phyloP scores from a whole-genome alignment of 164 flowering plant genomes.

The Akebia trifoliata region DNA sequence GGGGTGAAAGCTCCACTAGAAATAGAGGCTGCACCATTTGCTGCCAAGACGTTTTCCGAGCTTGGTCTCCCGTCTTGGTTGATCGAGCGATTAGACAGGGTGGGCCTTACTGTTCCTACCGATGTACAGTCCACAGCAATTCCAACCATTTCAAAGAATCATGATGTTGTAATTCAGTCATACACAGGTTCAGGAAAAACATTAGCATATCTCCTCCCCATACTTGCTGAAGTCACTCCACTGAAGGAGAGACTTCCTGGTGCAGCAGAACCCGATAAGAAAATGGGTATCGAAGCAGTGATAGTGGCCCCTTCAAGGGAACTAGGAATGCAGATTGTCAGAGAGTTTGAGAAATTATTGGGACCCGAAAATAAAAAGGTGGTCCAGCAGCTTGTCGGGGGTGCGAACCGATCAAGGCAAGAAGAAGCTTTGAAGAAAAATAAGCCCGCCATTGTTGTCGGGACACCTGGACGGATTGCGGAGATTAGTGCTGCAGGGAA shows the following conservation, averaged over 20 bases:
- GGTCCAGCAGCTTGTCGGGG: conserved; percentile 98
- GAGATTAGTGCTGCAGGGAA: conserved; percentile 90
- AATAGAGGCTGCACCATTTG: conserved; percentile 53
- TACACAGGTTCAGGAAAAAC: conserved; percentile 99
- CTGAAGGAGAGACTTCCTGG: conserved; percentile 26
- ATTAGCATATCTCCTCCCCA: conserved; percentile 89
- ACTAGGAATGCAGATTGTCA: conserved; percentile 95
- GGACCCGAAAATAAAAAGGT: conserved; percentile 63
- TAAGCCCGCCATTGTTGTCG: conserved; percentile 86
- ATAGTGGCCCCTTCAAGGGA: conserved; percentile 97
- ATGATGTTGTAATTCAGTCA: conserved; percentile 89
- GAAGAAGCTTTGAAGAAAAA: conserved; percentile 95
- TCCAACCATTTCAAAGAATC: conserved; percentile 63
- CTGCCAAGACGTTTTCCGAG: conserved; percentile 74
- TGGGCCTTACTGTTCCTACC: conserved; percentile 71
- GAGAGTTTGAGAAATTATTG: conserved; percentile 82
- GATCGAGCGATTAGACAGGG: conserved; percentile 62
- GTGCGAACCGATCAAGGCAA: conserved; percentile 85
- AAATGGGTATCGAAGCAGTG: conserved; percentile 69
- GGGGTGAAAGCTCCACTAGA: conserved; percentile 33
- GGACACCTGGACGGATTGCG: conserved; percentile 95
- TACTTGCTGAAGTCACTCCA: conserved; percentile 76
- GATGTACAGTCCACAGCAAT: conserved; percentile 87
- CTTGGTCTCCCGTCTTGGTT: conserved; percentile 62
- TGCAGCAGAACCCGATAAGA: conserved; percentile 30